phyloP scores from a whole-genome alignment of 345 rosid genomes.

The Populus tremula region DNA sequence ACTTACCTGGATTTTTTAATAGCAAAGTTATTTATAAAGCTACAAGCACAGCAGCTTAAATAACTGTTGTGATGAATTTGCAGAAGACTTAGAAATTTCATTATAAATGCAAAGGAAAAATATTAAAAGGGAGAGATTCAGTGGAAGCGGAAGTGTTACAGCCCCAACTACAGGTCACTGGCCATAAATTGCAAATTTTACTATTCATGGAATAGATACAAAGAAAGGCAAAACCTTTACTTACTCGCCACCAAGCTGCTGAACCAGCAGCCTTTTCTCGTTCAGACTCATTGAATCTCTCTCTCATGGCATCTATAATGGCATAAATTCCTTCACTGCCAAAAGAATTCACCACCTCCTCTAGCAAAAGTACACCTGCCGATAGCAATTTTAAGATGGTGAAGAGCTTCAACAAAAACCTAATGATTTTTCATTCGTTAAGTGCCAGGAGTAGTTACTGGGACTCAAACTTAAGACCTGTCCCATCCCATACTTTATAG shows the following conservation, averaged over 20 bases:
- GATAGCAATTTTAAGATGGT: constrained; percentile 17
- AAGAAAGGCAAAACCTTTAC: constrained; percentile 12
- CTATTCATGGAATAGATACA: constrained; percentile 6
- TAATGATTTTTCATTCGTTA: neutral
- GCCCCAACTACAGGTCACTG: neutral
- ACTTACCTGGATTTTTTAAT: neutral
- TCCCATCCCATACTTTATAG: too few relatives aligned
- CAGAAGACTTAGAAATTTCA: neutral
- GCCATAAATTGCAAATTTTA: constrained; percentile 1
- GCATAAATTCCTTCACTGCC: constrained; percentile 75
- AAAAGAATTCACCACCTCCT: constrained; percentile 71
- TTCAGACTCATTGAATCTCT: constrained; percentile 69
- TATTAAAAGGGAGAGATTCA: neutral
- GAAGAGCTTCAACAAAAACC: neutral
- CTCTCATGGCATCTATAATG: constrained; percentile 58
- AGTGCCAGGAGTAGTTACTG: too few relatives aligned
- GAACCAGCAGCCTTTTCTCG: constrained; percentile 70
- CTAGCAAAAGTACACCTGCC: constrained; percentile 78
- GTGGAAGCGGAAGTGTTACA: neutral
- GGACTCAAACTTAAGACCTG: too few relatives aligned
- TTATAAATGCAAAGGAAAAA: neutral
- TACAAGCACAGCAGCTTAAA: neutral
- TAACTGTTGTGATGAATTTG: neutral
- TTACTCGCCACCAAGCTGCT: constrained; percentile 83
- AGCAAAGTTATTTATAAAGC: neutral